These are phyloP conservation scores for Vitis hybrid DNA, from an alignment of 177 flowering plant genomes.

Conservation along the genomic window DNA sequence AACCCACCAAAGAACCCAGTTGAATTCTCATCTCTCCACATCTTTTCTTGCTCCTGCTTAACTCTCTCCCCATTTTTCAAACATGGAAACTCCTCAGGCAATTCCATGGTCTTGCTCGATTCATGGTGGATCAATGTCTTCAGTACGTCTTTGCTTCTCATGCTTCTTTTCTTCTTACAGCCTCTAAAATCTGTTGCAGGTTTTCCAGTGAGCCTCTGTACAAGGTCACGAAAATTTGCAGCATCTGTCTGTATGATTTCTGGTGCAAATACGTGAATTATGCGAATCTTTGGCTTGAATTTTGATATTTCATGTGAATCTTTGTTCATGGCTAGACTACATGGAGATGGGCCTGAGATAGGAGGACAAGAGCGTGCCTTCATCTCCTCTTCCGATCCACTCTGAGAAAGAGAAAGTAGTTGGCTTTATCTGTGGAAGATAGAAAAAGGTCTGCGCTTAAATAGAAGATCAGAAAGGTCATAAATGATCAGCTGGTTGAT, in stretches of 20 bases:
- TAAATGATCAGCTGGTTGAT: too few relatives aligned
- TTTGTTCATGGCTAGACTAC: slow-evolving; percentile 18
- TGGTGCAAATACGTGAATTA: slow-evolving; percentile 42
- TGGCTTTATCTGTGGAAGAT: too few relatives aligned
- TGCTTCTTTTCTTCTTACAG: background rate
- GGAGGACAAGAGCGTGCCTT: background rate
- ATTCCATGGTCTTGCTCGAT: background rate
- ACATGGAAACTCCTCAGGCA: background rate
- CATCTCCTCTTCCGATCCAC: slow-evolving; percentile 1
- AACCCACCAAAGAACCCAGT: slow-evolving; percentile 15
- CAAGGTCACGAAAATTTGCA: slow-evolving; percentile 34
- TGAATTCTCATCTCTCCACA: background rate
- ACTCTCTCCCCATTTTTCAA: background rate
- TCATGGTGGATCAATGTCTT: background rate
- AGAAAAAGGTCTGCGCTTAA: too few relatives aligned
- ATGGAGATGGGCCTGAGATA: slow-evolving; percentile 6
- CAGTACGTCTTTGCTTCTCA: background rate
- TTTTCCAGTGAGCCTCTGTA: slow-evolving; percentile 46
- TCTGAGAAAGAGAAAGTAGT: slow-evolving; percentile 11
- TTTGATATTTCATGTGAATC: slow-evolving; percentile 24
- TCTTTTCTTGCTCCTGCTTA: slow-evolving; percentile 12
- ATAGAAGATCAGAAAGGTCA: too few relatives aligned
- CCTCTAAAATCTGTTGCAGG: slow-evolving; percentile 6
- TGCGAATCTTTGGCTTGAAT: slow-evolving; percentile 33
- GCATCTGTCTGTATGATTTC: slow-evolving; percentile 43